phyloP scores from a whole-genome alignment of 1,139 yeast species.

The Spencermartinsiella ligniputridi region DNA sequence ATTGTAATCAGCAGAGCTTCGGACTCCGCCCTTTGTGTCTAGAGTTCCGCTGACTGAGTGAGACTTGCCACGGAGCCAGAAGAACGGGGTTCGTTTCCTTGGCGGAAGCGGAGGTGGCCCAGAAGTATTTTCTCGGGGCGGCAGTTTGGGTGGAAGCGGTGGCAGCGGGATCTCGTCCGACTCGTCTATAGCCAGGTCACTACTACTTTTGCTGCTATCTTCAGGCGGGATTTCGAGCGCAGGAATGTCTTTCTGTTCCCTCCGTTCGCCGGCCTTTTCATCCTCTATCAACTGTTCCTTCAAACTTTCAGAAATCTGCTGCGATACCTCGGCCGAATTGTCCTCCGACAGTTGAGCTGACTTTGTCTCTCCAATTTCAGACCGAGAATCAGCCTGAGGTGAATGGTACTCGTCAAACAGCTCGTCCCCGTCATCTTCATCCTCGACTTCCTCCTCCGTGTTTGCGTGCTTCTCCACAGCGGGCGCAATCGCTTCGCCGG shows the following conservation, averaged over 20 bases:
- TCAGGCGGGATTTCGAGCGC: too few species aligned
- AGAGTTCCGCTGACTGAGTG: slow-evolving; percentile 12
- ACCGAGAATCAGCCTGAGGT: too few species aligned
- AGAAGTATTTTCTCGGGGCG: slow-evolving; percentile 13
- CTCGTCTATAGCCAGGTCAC: too few species aligned
- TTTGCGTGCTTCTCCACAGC: not conserved
- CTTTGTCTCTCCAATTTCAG: not conserved
- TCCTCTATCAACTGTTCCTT: too few species aligned
- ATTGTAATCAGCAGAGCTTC: slow-evolving; percentile 36
- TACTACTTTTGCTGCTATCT: too few species aligned
- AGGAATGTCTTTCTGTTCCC: too few species aligned
- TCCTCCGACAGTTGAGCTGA: not conserved
- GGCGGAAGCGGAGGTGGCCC: slow-evolving; percentile 30
- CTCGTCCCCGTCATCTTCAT: slow-evolving; percentile 3
- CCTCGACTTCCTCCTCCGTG: slow-evolving; percentile 6
- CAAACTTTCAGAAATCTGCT: too few species aligned
- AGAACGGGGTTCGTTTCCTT: slow-evolving; percentile 32
- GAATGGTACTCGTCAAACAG: not conserved
- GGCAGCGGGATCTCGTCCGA: too few species aligned
- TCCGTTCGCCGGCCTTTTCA: too few species aligned
- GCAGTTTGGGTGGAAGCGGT: slow-evolving; percentile 11
- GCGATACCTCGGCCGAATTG: too few species aligned
- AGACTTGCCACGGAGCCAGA: slow-evolving; percentile 29
- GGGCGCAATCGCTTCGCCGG: not conserved
- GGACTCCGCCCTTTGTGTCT: not conserved